These are phyloP conservation scores for Diplosphaera chodatii DNA, from an alignment of 139 green algal species.

Conservation along the genomic window DNA sequence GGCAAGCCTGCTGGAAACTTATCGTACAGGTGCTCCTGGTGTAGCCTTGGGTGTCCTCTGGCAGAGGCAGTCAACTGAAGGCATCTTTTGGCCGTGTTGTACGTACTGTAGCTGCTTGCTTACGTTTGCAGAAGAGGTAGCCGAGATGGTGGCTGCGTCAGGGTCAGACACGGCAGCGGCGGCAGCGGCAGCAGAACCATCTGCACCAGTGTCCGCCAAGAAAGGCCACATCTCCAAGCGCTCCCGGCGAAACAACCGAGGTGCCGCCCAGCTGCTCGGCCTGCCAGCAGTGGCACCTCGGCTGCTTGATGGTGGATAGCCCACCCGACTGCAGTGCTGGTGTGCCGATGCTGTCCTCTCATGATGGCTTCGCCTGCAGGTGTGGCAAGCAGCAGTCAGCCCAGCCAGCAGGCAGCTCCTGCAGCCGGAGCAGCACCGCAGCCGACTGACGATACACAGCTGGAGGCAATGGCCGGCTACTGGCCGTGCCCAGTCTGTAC, in stretches of 20 bases:
- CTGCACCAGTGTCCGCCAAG: neutral
- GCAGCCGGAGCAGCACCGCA: neutral
- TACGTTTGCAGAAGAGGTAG: neutral
- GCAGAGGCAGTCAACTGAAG: too few species aligned
- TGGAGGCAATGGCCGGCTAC: constrained; percentile 32
- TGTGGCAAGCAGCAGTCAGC: neutral
- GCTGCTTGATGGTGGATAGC: too few species aligned
- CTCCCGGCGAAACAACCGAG: neutral
- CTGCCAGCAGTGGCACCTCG: too few species aligned
- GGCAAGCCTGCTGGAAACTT: constrained; percentile 41
- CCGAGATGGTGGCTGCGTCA: neutral
- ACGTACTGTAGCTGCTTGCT: too few species aligned
- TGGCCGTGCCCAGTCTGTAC: constrained; percentile 62
- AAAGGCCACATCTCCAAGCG: neutral
- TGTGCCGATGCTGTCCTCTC: too few species aligned
- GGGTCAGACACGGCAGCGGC: neutral
- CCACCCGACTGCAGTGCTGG: too few species aligned
- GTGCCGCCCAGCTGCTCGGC: too few species aligned
- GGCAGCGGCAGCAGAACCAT: neutral
- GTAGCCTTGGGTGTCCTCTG: too few species aligned
- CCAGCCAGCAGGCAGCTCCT: neutral
- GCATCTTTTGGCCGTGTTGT: too few species aligned
- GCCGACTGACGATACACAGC: neutral
- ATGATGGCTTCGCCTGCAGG: too few species aligned
- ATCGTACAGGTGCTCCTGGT: constrained; percentile 11